Percentiles rank a stretch among this genome's conserved stretches.
Evolutionary conservation across 768 basidiomycete genomes (phyloP).

Genomic region (Tricholoma matsutake): DNA sequence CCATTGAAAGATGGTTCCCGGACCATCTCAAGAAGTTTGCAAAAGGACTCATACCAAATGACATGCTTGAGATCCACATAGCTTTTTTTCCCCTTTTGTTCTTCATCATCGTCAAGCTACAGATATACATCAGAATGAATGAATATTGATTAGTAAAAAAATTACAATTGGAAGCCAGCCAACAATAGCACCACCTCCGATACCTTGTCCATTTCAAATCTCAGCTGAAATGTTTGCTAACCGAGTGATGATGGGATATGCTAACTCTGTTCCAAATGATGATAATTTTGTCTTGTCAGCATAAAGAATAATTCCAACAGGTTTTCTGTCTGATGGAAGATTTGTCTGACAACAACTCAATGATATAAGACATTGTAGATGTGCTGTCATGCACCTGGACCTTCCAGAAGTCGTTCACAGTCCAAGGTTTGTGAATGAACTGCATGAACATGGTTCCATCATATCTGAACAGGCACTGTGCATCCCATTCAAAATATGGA

Average conservation of each 20-base stretch:
- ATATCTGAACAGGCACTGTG: conserved; percentile 22
- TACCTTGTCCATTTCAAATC: conserved; percentile 27
- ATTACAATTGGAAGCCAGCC: conserved; percentile 35
- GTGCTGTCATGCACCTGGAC: conserved; percentile 26
- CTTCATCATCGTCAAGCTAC: conserved; percentile 26
- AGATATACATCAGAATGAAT: neutral
- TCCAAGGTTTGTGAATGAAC: conserved; percentile 36
- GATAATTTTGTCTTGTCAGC: too few relatives aligned
- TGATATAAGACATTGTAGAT: conserved; percentile 4
- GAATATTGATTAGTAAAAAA: conserved; percentile 2
- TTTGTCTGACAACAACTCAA: conserved; percentile 4
- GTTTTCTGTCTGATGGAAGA: conserved; percentile 20
- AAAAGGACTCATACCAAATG: conserved; percentile 38
- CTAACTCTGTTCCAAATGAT: conserved; percentile 32
- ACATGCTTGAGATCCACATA: conserved; percentile 31
- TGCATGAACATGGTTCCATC: conserved; percentile 21
- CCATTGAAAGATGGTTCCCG: conserved; percentile 15
- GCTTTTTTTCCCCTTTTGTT: conserved; percentile 23
- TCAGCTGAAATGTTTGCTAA: conserved; percentile 28
- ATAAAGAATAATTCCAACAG: conserved; percentile 28
- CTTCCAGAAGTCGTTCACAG: conserved; percentile 33
- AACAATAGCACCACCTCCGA: conserved; percentile 31
- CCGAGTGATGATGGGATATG: conserved; percentile 31
- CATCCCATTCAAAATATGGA: conserved; percentile 28
- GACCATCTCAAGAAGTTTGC: conserved; percentile 26